Evolutionary conservation across 352 stramenopile species (phyloP).

Genomic region (Globisporangium orthogonon): DNA sequence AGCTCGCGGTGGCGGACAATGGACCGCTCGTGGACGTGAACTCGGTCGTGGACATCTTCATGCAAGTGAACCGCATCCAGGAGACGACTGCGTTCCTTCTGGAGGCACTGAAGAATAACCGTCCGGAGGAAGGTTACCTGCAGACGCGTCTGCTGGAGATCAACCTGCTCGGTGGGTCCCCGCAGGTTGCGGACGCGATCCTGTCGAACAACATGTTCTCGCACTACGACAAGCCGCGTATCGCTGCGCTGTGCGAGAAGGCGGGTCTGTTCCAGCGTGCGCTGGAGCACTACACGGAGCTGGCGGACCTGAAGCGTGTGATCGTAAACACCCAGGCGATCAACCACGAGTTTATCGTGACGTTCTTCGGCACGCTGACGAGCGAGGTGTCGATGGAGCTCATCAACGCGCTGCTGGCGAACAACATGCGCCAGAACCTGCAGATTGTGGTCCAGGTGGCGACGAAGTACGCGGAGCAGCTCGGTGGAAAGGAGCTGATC

Average conservation of each 20-base stretch:
- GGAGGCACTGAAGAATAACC: slow-evolving; percentile 98
- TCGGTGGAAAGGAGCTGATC: slow-evolving; percentile 94
- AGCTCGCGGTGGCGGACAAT: slow-evolving; percentile 93
- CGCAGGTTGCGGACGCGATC: slow-evolving; percentile 99
- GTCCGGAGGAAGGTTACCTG: slow-evolving; percentile 97
- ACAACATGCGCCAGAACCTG: slow-evolving; percentile 97
- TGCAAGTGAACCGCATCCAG: slow-evolving; percentile 98
- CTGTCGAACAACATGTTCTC: slow-evolving; percentile 99
- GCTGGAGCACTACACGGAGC: slow-evolving; percentile 98
- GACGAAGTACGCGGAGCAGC: slow-evolving; percentile 92
- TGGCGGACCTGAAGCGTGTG: slow-evolving; percentile 96
- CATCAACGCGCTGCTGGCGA: slow-evolving; percentile 97
- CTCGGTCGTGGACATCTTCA: slow-evolving; percentile 99
- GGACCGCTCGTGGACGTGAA: slow-evolving; percentile 97
- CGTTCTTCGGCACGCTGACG: slow-evolving; percentile 98
- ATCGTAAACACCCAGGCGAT: slow-evolving; percentile 90
- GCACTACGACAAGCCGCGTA: slow-evolving; percentile 97
- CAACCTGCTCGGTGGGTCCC: slow-evolving; percentile 98
- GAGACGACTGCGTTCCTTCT: slow-evolving; percentile 99
- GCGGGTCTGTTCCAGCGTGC: slow-evolving; percentile 98
- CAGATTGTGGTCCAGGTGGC: slow-evolving; percentile 99
- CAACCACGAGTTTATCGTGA: slow-evolving; percentile 98
- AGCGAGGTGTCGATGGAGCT: slow-evolving; percentile 96
- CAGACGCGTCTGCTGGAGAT: slow-evolving; percentile 99
- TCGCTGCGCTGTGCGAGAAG: slow-evolving; percentile 98